Evolutionary conservation across 495 filamentous ascomycete species (phyloP), one percentile per base, ranked within the genome.

Genomic region (Penicillium ucsense): DNA sequence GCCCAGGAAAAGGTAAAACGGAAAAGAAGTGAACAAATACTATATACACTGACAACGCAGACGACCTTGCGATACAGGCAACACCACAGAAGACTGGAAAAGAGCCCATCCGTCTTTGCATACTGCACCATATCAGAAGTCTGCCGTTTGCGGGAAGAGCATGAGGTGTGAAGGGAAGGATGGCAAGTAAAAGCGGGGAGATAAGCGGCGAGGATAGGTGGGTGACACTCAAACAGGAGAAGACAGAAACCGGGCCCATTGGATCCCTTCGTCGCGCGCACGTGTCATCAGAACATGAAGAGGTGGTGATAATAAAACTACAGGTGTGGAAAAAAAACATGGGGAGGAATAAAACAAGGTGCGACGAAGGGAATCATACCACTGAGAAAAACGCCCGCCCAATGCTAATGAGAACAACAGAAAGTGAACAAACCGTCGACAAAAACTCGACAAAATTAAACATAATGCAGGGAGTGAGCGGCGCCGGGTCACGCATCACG

Each of bases 11-110:
- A 40, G 50, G 4, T 28, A 32, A 33, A 31, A 31, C 29, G 41
- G 34, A 43, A 30, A 41, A 46, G 55, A 56, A 20, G 20, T 20
- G 20, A 27, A 60, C 57, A 59, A 35, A 50, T 55, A 60, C 49
- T 72, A 72, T 72, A 60, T 72, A 72, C 68, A 72, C 55, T 67
- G 62, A 66, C 59, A 55, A 55, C 34, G 41, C 41, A 43, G 31
- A 34, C n/a, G 9, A 32, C 29, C 31, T 4, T 20, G 10, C 27
- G 8, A 53, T 42, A 52, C 60, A 65, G 62, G 59, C 47, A 51
- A 42, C 45, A 29, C 27, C 29, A 27, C 8, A 1, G 29, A 8
- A 33, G n/a, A 27, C 42, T 5, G n/a, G 11, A n/a, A 9, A 28
- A 31, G 7, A 35, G 31, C 32, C 31, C n/a, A 12, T 29, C 43